Base-by-base conservation (phyloP, 768 basidiomycete species). In the Lentinula lateritia region DNA sequence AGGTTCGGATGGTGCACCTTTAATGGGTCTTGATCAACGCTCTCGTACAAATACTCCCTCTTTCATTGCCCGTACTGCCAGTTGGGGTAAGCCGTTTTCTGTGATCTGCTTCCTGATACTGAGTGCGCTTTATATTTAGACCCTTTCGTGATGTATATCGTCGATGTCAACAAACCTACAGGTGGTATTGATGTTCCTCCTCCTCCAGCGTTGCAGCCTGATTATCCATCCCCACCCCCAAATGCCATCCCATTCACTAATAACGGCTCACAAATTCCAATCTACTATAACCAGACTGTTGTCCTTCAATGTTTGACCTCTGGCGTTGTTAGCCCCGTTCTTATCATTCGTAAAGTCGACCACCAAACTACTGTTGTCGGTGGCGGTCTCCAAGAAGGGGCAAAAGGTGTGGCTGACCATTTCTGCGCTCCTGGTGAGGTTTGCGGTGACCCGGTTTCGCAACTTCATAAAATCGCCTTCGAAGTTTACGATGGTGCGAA, bases 221-320 rank as follows among this genome's bases (percentile, higher is more conserved):
- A 93, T 65, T 98, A 93, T 72, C 96, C 96, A 6, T 89, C 90
- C 0, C 92, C 92, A 36, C 93, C 95, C 28, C 90, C 93, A 12
- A 94, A 95, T 65, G 93, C 92, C 5, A 93, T 96, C 54, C 79
- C 90, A 5, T 91, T 92, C 73, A 87, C 87, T 45, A 88, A 87
- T 72, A 90, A 90, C 65, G 89, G 90, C 0, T 87, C 88, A 3
- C 90, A 90, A 68, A 93, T 93, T 52, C 89, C 94, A 16, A 88
- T 98, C 61, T 93, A 95, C 74, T 98, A 98, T 80, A 98, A 98
- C 70, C 92, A 95, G 72, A 95, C 93, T 1, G 90, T 98, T 52
- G 93, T 98, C 35, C 74, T 98, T 39, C 96, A 98, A 70, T 98
- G 95, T 68, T 78, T 96, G 65, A 91, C 91, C 1, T 96, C 96